phyloP scores from a whole-genome alignment of 2,329 filamentous ascomycete genomes.

The Trichophaea hybrida region DNA sequence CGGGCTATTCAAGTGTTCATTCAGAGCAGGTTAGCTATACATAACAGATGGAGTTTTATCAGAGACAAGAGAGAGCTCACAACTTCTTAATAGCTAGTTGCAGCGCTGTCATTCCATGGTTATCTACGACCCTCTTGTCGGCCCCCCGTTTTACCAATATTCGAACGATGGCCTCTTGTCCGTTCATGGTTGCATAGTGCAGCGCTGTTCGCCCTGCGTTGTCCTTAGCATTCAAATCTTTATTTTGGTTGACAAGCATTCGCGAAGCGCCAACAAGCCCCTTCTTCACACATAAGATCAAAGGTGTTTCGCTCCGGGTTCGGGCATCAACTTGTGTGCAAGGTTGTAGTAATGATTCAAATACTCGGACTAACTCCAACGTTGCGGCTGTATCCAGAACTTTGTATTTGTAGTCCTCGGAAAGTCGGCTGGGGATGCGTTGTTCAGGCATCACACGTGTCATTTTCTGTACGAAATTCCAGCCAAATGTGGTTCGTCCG shows the following conservation, averaged over 20 bases:
- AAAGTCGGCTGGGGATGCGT: neutral
- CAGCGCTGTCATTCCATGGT: neutral
- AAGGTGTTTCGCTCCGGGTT: neutral
- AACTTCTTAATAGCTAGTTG: neutral
- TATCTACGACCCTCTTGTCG: neutral
- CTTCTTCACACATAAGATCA: neutral
- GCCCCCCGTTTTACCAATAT: neutral
- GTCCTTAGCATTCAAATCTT: neutral
- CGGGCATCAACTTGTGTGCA: neutral
- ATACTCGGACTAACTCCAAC: neutral
- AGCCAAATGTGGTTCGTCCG: too few relatives aligned
- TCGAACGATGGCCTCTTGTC: neutral
- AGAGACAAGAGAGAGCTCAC: neutral
- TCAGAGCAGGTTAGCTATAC: too few relatives aligned
- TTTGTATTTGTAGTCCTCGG: neutral
- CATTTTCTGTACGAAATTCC: too few relatives aligned
- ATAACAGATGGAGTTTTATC: too few relatives aligned
- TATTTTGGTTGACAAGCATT: neutral
- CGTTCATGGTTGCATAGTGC: conserved; percentile 11
- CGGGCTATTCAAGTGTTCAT: too few relatives aligned
- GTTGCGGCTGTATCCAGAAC: neutral
- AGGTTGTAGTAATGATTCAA: neutral
- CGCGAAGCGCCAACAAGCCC: neutral
- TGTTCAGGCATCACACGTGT: too few relatives aligned
- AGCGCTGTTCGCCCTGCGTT: conserved; percentile 12